phyloP scores from a whole-genome alignment of 345 rosid species.

The Alliaria petiolata region DNA sequence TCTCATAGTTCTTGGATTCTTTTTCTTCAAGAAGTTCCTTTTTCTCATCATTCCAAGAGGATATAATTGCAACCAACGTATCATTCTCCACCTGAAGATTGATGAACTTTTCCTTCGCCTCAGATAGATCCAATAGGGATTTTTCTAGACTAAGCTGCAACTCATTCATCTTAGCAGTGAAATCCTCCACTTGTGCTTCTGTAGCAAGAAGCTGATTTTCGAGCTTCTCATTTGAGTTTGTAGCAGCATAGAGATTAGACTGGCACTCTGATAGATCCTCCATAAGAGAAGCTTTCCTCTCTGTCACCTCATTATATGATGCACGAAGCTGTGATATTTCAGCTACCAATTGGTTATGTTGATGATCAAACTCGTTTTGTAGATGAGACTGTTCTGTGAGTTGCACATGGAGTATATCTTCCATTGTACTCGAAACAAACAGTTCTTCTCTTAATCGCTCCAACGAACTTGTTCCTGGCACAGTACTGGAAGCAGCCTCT shows the following conservation, averaged over 20 bases:
- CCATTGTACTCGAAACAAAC: slow-evolving; percentile 43
- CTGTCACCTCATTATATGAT: slow-evolving; percentile 39
- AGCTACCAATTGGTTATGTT: slow-evolving; percentile 36
- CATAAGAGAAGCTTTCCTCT: slow-evolving; percentile 40
- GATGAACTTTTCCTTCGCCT: slow-evolving; percentile 40
- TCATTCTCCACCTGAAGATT: slow-evolving; percentile 60
- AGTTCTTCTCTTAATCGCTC: slow-evolving; percentile 63
- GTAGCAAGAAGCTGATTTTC: slow-evolving; percentile 42
- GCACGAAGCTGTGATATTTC: slow-evolving; percentile 45
- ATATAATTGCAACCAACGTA: slow-evolving; percentile 39
- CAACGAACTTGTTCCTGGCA: slow-evolving; percentile 31
- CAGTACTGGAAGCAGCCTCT: slow-evolving; percentile 29
- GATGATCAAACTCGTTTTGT: slow-evolving; percentile 42
- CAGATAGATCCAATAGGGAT: slow-evolving; percentile 53
- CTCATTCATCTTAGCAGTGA: slow-evolving; percentile 45
- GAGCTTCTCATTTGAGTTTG: slow-evolving; percentile 45
- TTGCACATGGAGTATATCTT: slow-evolving; percentile 56
- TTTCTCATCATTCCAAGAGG: slow-evolving; percentile 50
- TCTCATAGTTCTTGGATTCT: slow-evolving; percentile 36
- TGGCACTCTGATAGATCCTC: slow-evolving; percentile 56
- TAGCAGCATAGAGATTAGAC: slow-evolving; percentile 49
- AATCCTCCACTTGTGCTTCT: slow-evolving; percentile 48
- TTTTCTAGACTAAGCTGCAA: slow-evolving; percentile 58
- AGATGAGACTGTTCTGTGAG: slow-evolving; percentile 54
- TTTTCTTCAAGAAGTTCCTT: slow-evolving; percentile 47